Evolutionary conservation across 2,329 filamentous ascomycete genomes (phyloP).

Genomic region (Ascochyta fabae): DNA sequence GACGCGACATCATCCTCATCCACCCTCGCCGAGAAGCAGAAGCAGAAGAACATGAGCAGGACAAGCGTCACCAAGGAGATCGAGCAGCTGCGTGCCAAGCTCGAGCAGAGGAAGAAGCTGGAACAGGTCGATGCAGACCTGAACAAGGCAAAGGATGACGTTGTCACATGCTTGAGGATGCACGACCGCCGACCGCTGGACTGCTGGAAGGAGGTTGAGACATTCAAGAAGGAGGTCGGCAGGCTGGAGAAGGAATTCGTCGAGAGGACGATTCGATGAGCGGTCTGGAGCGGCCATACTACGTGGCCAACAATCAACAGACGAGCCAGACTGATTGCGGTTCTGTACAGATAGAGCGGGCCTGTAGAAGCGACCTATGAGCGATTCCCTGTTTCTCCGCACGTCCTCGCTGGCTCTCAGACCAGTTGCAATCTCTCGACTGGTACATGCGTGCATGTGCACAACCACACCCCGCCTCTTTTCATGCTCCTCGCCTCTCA

Average conservation of each 20-base stretch:
- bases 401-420: background rate
- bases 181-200: slow-evolving; percentile 89
- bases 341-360: slow-evolving; percentile 14
- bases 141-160: slow-evolving; percentile 74
- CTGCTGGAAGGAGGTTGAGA: slow-evolving; percentile 92
- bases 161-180: slow-evolving; percentile 80
- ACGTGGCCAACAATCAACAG: background rate
- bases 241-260: slow-evolving; percentile 88
- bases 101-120: slow-evolving; percentile 62
- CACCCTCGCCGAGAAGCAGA: slow-evolving; percentile 50
- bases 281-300: background rate
- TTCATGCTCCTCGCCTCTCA: background rate
- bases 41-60: slow-evolving; percentile 57
- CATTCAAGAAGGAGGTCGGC: slow-evolving; percentile 87
- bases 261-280: slow-evolving; percentile 71
- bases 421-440: background rate
- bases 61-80: slow-evolving; percentile 64
- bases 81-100: slow-evolving; percentile 59
- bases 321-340: background rate
- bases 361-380: slow-evolving; percentile 12
- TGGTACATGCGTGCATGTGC: background rate
- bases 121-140: slow-evolving; percentile 72
- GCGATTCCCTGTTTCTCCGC: slow-evolving; percentile 4
- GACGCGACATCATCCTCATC: slow-evolving; percentile 46
- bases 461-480: background rate